Evolutionary conservation across 2,329 filamentous ascomycete species (phyloP), one percentile per base, ranked within the genome.

Genomic region (Fusarium brachygibbosum): DNA sequence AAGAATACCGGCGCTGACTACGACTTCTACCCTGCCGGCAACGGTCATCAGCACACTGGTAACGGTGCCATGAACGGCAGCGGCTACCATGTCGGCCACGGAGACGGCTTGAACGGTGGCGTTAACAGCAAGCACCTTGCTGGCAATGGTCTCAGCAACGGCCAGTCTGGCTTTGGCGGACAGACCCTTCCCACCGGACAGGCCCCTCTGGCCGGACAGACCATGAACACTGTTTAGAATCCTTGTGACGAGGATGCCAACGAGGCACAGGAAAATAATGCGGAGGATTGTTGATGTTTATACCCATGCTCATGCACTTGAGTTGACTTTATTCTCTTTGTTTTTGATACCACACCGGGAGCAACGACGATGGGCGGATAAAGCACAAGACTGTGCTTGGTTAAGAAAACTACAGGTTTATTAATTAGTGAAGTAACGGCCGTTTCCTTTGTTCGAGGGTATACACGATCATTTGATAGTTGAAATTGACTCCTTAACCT

Each of bases 261-360:
- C n/a, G 37, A 46, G 38, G 16, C 34, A 45, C 21, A 51, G 23
- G n/a, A 48, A 55, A 49, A 17, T 48, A 59, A 51, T 31, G 55
- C 1, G 64, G 56, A 53, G 67, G 58, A 59, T 34, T 49, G 46
- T 66, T 64, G 29, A 65, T 45, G 62, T 62, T 62, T 74, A 75
- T 75, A 74, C 72, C 73, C 73, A 73, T 73, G 64, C 29, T 55
- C 46, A 66, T 44, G 66, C 44, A 50, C 54, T 65, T 58, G 59
- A 64, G 41, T 59, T 62, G 63, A 41, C 38, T 63, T 63, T 52
- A 21, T 64, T 63, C 46, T 67, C 57, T 63, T 63, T 56, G 57
- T 75, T 63, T 60, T 70, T 65, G 45, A 70, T 71, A 70, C 68
- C 68, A 70, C 60, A 44, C 58, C 42, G 68, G 67, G 58, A 64